A percentile compares a stretch with the other conserved stretches of the same genome.
Evolutionary conservation across 164 flowering plant genomes (phyloP).

Genomic region (Vitis riparia): DNA sequence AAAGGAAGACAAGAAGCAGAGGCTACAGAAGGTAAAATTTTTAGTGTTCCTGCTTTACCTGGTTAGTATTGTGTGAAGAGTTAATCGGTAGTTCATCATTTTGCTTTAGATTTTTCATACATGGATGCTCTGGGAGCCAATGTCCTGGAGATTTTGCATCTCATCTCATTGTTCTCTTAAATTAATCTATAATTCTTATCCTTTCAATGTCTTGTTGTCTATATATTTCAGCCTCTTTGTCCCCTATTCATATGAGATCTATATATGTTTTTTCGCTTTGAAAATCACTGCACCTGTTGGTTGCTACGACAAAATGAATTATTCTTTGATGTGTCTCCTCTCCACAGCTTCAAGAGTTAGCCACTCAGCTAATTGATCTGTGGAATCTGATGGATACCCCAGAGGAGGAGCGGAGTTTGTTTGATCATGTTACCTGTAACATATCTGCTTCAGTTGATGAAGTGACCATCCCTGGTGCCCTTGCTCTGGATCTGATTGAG

Average conservation of each 20-base stretch:
- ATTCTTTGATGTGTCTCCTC: neutral
- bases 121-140: too few species aligned
- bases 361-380: conserved; percentile 77
- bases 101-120: too few species aligned
- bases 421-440: conserved; percentile 91
- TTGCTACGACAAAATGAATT: neutral
- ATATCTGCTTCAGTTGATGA: conserved; percentile 89
- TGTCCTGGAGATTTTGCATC: too few species aligned
- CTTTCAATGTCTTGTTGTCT: too few species aligned
- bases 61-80: too few species aligned
- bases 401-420: conserved; percentile 68
- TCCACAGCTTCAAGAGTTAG: conserved; percentile 91
- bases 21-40: conserved; percentile 70
- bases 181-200: too few species aligned
- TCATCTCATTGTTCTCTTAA: too few species aligned
- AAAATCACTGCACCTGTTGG: neutral
- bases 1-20: conserved; percentile 82
- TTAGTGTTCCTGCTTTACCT: too few species aligned
- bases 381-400: conserved; percentile 99
- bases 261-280: neutral
- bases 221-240: neutral
- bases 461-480: conserved; percentile 86
- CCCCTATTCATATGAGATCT: neutral
- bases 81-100: too few species aligned
- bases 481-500: conserved; percentile 89